These are phyloP conservation scores for Misopates orontium DNA, from an alignment of 257 asterid species.

Conservation along the genomic window DNA sequence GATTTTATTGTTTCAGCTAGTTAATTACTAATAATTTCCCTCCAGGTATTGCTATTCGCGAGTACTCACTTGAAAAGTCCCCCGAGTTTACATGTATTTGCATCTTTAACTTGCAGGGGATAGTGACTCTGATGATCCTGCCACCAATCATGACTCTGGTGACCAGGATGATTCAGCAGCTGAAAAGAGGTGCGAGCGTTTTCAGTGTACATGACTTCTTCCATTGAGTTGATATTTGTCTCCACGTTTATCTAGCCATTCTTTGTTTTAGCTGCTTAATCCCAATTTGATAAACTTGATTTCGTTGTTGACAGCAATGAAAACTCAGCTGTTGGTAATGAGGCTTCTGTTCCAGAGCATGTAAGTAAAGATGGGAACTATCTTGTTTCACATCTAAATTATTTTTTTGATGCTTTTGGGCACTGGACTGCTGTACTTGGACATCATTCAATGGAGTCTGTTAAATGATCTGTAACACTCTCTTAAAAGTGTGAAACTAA, in stretches of 20 bases:
- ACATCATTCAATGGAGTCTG: not conserved
- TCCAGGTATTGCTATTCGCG: slow-evolving; percentile 5
- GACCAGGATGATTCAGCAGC: slow-evolving; percentile 48
- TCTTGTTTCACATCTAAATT: not conserved
- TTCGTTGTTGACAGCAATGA: slow-evolving; percentile 49
- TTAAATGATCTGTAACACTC: not conserved
- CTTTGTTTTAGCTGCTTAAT: slow-evolving; percentile 21
- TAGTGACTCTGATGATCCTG: slow-evolving; percentile 59
- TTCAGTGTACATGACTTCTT: slow-evolving; percentile 16
- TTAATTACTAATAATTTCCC: slow-evolving; percentile 3
- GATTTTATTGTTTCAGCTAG: not conserved
- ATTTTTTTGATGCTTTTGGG: not conserved
- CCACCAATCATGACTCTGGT: slow-evolving; percentile 46
- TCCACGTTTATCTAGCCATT: too few relatives aligned
- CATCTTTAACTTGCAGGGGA: slow-evolving; percentile 49
- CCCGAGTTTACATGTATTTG: not conserved
- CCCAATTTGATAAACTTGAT: slow-evolving; percentile 26
- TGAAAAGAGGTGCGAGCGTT: slow-evolving; percentile 54
- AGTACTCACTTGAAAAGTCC: slow-evolving; percentile 4
- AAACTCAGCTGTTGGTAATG: slow-evolving; percentile 41
- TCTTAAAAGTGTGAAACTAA: not conserved
- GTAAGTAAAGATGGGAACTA: slow-evolving; percentile 40
- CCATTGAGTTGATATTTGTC: not conserved
- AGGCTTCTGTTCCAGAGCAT: slow-evolving; percentile 48
- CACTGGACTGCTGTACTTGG: not conserved